Conservation (phyloP, 2,329 filamentous ascomycete genomes). For the Dothideomycetes sp. region DNA sequence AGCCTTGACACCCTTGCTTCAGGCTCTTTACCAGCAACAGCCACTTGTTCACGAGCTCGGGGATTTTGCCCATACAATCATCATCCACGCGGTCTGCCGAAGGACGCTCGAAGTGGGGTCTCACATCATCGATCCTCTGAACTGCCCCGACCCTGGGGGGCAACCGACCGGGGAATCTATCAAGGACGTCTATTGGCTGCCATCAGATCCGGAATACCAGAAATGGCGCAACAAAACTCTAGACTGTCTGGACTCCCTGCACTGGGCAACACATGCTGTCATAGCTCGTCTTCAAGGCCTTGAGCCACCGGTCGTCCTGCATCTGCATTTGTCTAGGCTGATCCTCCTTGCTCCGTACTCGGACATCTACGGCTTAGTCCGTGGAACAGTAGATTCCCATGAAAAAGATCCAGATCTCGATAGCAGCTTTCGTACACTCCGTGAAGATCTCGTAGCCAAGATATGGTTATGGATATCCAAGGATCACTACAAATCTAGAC, state of each 20-base stretch:
- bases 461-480: conserved; percentile 15
- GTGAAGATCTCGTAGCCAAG: conserved; percentile 12
- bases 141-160: conserved; percentile 2
- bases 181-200: conserved; percentile 7
- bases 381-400: conserved; percentile 6
- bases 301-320: conserved; percentile 14
- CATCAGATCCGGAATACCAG: conserved; percentile 10
- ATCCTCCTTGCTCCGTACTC: conserved; percentile 14
- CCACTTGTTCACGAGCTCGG: conserved; percentile 2
- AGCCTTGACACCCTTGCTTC: not conserved
- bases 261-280: conserved; percentile 15
- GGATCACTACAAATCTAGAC: conserved; percentile 16
- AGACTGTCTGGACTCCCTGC: conserved; percentile 14
- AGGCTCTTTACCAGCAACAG: conserved; percentile 3
- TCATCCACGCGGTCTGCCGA: conserved; percentile 4
- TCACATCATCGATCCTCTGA: conserved; percentile 3
- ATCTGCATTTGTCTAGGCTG: conserved; percentile 15
- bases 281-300: conserved; percentile 11
- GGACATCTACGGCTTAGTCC: conserved; percentile 10
- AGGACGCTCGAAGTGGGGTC: not conserved
- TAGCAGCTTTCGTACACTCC: conserved; percentile 2
- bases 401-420: not conserved
- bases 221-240: conserved; percentile 17
- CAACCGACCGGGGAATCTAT: conserved; percentile 3
- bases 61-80: conserved; percentile 2